phyloP scores from a whole-genome alignment of 257 asterid species.

The Solanum ossicruentum region DNA sequence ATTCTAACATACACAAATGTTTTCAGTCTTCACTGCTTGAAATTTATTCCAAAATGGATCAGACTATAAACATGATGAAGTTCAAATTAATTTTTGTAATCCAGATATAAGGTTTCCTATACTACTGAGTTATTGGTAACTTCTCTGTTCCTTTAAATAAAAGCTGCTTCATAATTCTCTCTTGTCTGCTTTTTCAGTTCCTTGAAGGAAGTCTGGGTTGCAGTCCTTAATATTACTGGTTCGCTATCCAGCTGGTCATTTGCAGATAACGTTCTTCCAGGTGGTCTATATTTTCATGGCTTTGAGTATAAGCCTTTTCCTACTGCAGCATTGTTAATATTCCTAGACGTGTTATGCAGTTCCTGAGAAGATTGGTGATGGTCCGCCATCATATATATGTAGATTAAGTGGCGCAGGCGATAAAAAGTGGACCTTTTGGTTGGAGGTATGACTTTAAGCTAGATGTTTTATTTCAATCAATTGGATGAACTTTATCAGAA shows the following conservation, averaged over 20 bases:
- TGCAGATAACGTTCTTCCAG: constrained; percentile 62
- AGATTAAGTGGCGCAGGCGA: constrained; percentile 69
- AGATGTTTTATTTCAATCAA: background rate
- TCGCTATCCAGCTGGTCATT: constrained; percentile 94
- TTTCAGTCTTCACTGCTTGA: background rate
- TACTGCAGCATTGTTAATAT: constrained; percentile 12
- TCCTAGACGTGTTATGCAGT: constrained; percentile 27
- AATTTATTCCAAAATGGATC: background rate
- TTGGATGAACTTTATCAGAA: background rate
- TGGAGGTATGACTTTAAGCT: constrained; percentile 50
- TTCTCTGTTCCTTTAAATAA: background rate
- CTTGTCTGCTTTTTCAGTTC: constrained; percentile 41
- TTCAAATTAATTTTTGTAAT: background rate
- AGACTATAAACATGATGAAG: background rate
- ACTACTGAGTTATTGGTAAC: background rate
- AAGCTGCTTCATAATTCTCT: background rate
- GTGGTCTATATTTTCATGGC: constrained; percentile 23
- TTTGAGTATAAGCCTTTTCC: background rate
- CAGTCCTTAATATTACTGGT: constrained; percentile 87
- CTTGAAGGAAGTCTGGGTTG: constrained; percentile 83
- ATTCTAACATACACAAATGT: too few relatives aligned
- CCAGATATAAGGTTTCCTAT: background rate
- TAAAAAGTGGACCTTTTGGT: constrained; percentile 93
- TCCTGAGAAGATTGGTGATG: constrained; percentile 41
- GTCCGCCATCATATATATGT: constrained; percentile 72